Base-by-base conservation (phyloP, 495 filamentous ascomycete genomes). In the Penicillium flavigenum region DNA sequence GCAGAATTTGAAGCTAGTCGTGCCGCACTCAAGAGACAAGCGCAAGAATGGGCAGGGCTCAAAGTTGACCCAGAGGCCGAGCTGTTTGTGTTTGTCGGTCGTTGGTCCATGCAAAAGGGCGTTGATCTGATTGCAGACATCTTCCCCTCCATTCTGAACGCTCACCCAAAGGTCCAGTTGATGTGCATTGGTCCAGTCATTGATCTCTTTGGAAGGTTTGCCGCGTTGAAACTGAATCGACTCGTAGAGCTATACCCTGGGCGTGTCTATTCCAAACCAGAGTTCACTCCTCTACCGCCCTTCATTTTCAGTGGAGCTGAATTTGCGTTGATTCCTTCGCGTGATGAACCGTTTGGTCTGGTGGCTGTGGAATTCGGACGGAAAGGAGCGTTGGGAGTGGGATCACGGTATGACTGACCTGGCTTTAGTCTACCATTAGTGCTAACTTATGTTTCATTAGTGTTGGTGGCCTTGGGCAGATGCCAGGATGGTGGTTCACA, bases 301-400 rank as follows among this genome's bases (percentile, higher is more conserved):
- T 91, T 81, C 68, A 88, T 91, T 63, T 91, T 90, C 74, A 87
- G 81, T 60, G 88, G 88, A 31, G 87, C 88, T 16, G 88, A 91
- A 57, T 91, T 91, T 57, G 87, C 88, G n/a, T 76, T 91, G 29
- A 91, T 91, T 58, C 88, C 88, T 10, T 89, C 86, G 24, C 83
- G 88, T 63, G 88, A 91, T 60, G 88, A 91, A 70, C 88, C 88
- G 0, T 91, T 91, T 60, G 88, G 88, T 24, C 70, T 91, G 34
- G 88, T 90, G 7, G 88, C 88, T 16, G 88, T 91, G 46, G 88
- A 91, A 62, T 91, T 90, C 57, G 88, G 88, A 44, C 79, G 88
- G 29, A 90, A 90, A 70, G 88, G 88, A 48, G 88, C 88, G 2
- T 73, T 91, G 12, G 87, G 88, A 62, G 85, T 91, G 56, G 88